Evolutionary conservation across 2,329 filamentous ascomycete genomes (phyloP).

Genomic region (Dothideomycetidae sp.): DNA sequence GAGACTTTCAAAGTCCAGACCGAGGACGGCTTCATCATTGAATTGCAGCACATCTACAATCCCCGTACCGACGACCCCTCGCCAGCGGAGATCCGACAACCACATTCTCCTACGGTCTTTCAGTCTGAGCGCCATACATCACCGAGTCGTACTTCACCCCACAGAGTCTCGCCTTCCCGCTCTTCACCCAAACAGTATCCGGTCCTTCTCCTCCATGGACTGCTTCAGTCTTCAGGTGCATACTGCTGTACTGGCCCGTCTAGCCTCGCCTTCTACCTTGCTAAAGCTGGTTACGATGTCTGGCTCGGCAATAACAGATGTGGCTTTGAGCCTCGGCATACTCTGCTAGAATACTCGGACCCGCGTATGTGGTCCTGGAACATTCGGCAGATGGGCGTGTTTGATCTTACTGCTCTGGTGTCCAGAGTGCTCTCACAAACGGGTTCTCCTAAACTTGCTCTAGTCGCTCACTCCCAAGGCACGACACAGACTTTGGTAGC

Average conservation of each 20-base stretch:
- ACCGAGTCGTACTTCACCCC: constrained; percentile 10
- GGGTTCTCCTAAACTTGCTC: constrained; percentile 64
- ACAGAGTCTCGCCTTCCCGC: neutral
- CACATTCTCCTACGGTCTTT: constrained; percentile 51
- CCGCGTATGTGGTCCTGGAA: constrained; percentile 97
- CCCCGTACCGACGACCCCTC: constrained; percentile 52
- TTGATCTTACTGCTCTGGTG: constrained; percentile 70
- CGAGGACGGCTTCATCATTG: constrained; percentile 83
- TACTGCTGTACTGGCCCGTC: constrained; percentile 86
- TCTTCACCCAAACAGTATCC: constrained; percentile 54
- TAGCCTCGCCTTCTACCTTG: constrained; percentile 80
- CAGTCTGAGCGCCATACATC: constrained; percentile 23
- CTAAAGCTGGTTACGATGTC: constrained; percentile 84
- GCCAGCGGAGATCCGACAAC: constrained; percentile 32
- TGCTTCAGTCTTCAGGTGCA: constrained; percentile 75
- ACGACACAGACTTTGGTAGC: constrained; percentile 81
- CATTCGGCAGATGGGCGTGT: constrained; percentile 81
- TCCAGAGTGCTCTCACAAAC: constrained; percentile 71
- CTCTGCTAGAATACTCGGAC: constrained; percentile 54
- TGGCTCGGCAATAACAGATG: constrained; percentile 93
- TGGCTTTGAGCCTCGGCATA: constrained; percentile 67
- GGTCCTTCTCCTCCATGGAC: constrained; percentile 72
- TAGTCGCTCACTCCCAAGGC: constrained; percentile 81
- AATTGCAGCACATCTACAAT: constrained; percentile 80
- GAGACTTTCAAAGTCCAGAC: constrained; percentile 77